These are phyloP conservation scores for Radiomyces spectabilis DNA, from an alignment of 192 early-diverging fungal genomes.

Conservation along the genomic window DNA sequence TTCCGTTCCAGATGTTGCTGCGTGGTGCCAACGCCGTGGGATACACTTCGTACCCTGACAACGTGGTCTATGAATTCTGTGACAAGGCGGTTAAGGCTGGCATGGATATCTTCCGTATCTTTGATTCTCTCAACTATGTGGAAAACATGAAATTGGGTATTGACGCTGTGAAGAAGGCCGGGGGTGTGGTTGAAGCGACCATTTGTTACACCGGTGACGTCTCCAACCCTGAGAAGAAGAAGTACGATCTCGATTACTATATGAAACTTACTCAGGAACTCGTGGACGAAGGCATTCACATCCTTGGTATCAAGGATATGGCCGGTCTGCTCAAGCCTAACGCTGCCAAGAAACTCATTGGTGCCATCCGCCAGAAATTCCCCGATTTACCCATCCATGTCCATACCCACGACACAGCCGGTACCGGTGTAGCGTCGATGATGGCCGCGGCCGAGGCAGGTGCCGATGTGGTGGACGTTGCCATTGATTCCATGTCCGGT, in stretches of 20 bases:
- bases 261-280: conserved; percentile 84
- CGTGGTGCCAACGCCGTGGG: conserved; percentile 97
- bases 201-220: conserved; percentile 95
- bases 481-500: conserved; percentile 92
- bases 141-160: conserved; percentile 95
- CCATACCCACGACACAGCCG: conserved; percentile 96
- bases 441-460: conserved; percentile 86
- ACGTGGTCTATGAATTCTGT: conserved; percentile 95
- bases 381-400: conserved; percentile 93
- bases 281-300: conserved; percentile 86
- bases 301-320: conserved; percentile 94
- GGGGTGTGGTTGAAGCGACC: conserved; percentile 89
- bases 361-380: conserved; percentile 77
- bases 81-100: conserved; percentile 81
- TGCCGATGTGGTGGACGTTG: conserved; percentile 90
- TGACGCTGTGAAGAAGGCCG: conserved; percentile 86
- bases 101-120: conserved; percentile 96
- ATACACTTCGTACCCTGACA: conserved; percentile 96
- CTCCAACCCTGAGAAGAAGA: conserved; percentile 69
- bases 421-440: conserved; percentile 95
- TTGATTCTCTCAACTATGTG: conserved; percentile 96
- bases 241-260: conserved; percentile 91
- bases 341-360: conserved; percentile 80
- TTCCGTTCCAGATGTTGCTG: conserved; percentile 98
- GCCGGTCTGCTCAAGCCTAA: conserved; percentile 92